Evolutionary conservation across 2,329 filamentous ascomycete genomes (phyloP).

Genomic region (Talaromyces albobiverticillius): DNA sequence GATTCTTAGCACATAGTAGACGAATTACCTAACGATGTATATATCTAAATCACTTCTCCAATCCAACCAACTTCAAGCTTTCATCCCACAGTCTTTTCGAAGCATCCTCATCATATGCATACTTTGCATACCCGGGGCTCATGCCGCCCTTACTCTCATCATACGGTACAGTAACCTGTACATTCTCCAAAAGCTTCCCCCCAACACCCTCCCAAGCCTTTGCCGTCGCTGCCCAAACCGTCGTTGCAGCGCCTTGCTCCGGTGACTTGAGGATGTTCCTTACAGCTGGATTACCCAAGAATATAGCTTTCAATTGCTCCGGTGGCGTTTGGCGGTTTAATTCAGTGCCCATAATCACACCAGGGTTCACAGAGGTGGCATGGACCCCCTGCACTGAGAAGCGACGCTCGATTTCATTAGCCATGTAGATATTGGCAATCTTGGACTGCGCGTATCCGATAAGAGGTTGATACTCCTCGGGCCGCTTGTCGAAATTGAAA

Average conservation of each 20-base stretch:
- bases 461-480: constrained; percentile 10
- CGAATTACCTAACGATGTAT: no score
- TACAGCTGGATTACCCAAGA: not conserved
- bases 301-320: constrained; percentile 3
- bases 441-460: constrained; percentile 7
- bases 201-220: constrained; percentile 31
- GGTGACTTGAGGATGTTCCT: not conserved
- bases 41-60: not conserved
- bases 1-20: no score
- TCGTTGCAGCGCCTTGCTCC: constrained; percentile 28
- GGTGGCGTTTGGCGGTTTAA: constrained; percentile 7
- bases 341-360: not conserved
- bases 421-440: constrained; percentile 4
- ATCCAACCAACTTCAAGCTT: constrained; percentile 8
- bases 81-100: constrained; percentile 9
- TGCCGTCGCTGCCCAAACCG: constrained; percentile 34
- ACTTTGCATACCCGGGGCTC: constrained; percentile 17
- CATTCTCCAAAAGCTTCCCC: constrained; percentile 32
- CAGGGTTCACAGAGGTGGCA: constrained; percentile 8
- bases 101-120: constrained; percentile 17
- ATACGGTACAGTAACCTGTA: constrained; percentile 20
- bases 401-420: not conserved
- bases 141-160: constrained; percentile 15
- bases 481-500: constrained; percentile 9
- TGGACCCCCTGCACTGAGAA: not conserved